Base-by-base conservation (phyloP, 148 eudicot genomes). In the Limonium bicolor region DNA sequence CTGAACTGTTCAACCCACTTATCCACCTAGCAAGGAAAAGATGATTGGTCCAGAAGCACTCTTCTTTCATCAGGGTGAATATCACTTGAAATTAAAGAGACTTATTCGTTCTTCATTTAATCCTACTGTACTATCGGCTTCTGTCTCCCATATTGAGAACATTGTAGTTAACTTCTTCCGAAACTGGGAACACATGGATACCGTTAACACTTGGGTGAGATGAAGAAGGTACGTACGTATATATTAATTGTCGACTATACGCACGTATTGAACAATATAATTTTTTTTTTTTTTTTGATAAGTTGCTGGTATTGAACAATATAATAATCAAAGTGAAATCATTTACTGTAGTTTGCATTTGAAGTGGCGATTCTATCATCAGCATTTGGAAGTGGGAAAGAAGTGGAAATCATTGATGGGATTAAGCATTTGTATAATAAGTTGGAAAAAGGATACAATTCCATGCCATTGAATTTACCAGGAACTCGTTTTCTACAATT, bases 1-100 rank as follows among this genome's bases (percentile, higher is more conserved):
- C 96, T 16, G 76, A 87, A 56, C 61, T 82, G 2, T 87, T 87
- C 45, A 82, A 83, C 96, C 96, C 49, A 87, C 96, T 18, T 87
- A 69, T 15, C 96, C 96, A 22, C 68, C 76, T 23, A 82, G 86
- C 42, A 87, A 87, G 34, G 86, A 73, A 74, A 76, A 60, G 41
- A 48, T 87, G 80, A 69, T 87, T 7, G 96, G 96, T 0, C 78
- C 80, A 2, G 43, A 82, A 28, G 96, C 96, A 11, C 46, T 87
- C 18, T 87, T 87, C 62, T 87, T 87, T 23, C 96, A 87, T 48
- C 86, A 87, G 64, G 96, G 96, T 15, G 53, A 55, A 1, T 87
- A 87, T 17, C 96, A 87, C 48, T 48, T 69, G 0, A 64, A 18
- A 47, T 78, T 87, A 43, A 87, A 70, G 65, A 82, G 64, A 39